These are phyloP conservation scores for Phaeosphaeria sp. DNA, from an alignment of 2,329 filamentous ascomycete species.

Conservation along the genomic window DNA sequence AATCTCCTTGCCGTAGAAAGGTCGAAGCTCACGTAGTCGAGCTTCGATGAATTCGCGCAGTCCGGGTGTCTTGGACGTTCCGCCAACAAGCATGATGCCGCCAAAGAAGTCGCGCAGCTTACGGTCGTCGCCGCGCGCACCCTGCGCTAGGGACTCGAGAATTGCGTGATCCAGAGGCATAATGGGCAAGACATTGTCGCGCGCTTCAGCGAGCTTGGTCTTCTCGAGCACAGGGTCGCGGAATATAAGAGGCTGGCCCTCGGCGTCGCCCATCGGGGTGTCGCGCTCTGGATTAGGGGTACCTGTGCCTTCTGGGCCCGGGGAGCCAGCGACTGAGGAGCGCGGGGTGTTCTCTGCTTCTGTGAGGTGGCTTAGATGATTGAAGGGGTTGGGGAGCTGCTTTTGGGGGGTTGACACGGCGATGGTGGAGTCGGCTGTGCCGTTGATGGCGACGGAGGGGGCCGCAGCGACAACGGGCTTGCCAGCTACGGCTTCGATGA, in stretches of 20 bases:
- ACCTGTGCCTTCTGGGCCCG: slow-evolving; percentile 80
- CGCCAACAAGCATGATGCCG: slow-evolving; percentile 49
- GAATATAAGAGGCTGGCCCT: slow-evolving; percentile 46
- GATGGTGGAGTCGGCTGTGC: slow-evolving; percentile 27
- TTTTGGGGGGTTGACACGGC: slow-evolving; percentile 62
- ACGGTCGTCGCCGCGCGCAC: slow-evolving; percentile 86
- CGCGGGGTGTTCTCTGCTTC: slow-evolving; percentile 78
- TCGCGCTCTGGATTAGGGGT: slow-evolving; percentile 66
- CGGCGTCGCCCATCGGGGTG: slow-evolving; percentile 52
- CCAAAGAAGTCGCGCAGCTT: slow-evolving; percentile 81
- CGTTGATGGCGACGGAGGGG: slow-evolving; percentile 25
- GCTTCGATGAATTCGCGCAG: slow-evolving; percentile 86
- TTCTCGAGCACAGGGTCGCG: slow-evolving; percentile 57
- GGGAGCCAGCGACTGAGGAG: slow-evolving; percentile 86
- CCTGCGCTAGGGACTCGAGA: slow-evolving; percentile 85
- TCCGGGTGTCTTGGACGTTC: slow-evolving; percentile 60
- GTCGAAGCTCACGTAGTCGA: slow-evolving; percentile 70
- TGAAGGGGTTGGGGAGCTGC: slow-evolving; percentile 67
- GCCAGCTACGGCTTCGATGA: slow-evolving; percentile 60
- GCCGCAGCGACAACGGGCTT: slow-evolving; percentile 32
- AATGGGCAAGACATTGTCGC: slow-evolving; percentile 81
- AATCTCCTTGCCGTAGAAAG: slow-evolving; percentile 70
- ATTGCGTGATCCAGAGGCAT: slow-evolving; percentile 89
- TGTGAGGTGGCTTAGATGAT: slow-evolving; percentile 71
- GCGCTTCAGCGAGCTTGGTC: slow-evolving; percentile 64